Conservation (phyloP, 2,329 filamentous ascomycete species). For the Monosporascus sp. region DNA sequence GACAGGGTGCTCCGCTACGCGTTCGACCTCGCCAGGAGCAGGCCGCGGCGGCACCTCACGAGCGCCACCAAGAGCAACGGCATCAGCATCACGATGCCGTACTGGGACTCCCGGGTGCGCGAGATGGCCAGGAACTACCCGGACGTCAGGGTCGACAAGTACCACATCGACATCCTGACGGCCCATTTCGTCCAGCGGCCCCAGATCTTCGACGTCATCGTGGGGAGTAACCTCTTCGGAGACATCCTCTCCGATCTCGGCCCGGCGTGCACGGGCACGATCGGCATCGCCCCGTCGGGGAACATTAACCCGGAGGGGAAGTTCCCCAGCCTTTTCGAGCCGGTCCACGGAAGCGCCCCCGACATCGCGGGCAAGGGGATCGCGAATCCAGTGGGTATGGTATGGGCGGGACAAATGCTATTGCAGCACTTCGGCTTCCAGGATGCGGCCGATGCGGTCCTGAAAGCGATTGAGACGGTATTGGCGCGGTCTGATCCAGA, state of each 20-base stretch:
- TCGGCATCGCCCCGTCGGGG: slow-evolving; percentile 61
- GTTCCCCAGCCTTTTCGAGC: slow-evolving; percentile 60
- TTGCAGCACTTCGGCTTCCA: slow-evolving; percentile 58
- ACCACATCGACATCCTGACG: slow-evolving; percentile 61
- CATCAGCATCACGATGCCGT: slow-evolving; percentile 59
- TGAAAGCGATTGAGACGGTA: slow-evolving; percentile 24
- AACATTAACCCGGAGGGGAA: slow-evolving; percentile 57
- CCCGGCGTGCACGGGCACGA: slow-evolving; percentile 59
- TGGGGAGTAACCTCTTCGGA: slow-evolving; percentile 55
- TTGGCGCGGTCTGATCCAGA: slow-evolving; percentile 39
- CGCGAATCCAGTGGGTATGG: slow-evolving; percentile 60
- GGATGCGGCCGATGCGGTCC: slow-evolving; percentile 44
- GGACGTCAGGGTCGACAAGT: slow-evolving; percentile 55
- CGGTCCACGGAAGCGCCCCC: slow-evolving; percentile 59
- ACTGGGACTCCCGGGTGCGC: slow-evolving; percentile 57
- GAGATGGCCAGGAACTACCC: slow-evolving; percentile 49
- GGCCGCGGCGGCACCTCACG: slow-evolving; percentile 52
- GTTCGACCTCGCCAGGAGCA: slow-evolving; percentile 52
- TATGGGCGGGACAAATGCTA: slow-evolving; percentile 69
- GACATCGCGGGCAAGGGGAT: slow-evolving; percentile 61
- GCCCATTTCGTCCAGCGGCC: slow-evolving; percentile 57
- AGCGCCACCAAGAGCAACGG: slow-evolving; percentile 65
- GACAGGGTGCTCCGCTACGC: slow-evolving; percentile 57
- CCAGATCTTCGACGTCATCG: slow-evolving; percentile 53
- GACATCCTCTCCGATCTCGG: slow-evolving; percentile 62